A percentile compares a stretch with the other conserved stretches of the same genome.
These are phyloP conservation scores for Colletotrichum cuscutae DNA, from an alignment of 2,329 filamentous ascomycete species.

Conservation along the genomic window DNA sequence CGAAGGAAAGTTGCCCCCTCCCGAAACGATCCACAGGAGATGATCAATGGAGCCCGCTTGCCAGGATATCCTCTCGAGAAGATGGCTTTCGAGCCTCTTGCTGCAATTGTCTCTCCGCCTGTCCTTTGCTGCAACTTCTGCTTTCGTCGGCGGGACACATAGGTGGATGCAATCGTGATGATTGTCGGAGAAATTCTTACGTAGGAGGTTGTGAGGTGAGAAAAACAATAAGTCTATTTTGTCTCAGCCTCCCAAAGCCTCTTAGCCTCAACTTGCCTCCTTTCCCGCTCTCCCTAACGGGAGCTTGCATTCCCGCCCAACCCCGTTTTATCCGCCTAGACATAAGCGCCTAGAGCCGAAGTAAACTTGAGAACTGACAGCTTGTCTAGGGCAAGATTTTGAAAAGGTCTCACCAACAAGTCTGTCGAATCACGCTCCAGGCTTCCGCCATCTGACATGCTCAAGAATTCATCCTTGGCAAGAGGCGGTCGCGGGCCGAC, in stretches of 20 bases:
- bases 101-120: neutral
- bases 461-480: conserved; percentile 16
- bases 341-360: neutral
- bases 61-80: neutral
- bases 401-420: neutral
- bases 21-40: neutral
- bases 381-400: neutral
- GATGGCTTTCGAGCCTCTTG: conserved; percentile 6
- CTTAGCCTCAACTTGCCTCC: conserved; percentile 20
- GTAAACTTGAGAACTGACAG: conserved; percentile 2
- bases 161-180: neutral
- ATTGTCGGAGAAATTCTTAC: neutral
- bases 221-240: conserved; percentile 7
- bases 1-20: neutral
- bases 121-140: neutral
- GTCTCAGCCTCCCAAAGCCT: conserved; percentile 19
- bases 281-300: conserved; percentile 9
- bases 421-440: neutral
- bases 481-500: neutral
- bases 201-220: neutral
- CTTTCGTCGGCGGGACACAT: neutral
- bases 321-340: neutral
- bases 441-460: neutral
- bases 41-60: neutral
- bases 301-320: neutral